phyloP scores from a whole-genome alignment of 2,329 filamentous ascomycete genomes.

The Pseudogymnoascus destructans region DNA sequence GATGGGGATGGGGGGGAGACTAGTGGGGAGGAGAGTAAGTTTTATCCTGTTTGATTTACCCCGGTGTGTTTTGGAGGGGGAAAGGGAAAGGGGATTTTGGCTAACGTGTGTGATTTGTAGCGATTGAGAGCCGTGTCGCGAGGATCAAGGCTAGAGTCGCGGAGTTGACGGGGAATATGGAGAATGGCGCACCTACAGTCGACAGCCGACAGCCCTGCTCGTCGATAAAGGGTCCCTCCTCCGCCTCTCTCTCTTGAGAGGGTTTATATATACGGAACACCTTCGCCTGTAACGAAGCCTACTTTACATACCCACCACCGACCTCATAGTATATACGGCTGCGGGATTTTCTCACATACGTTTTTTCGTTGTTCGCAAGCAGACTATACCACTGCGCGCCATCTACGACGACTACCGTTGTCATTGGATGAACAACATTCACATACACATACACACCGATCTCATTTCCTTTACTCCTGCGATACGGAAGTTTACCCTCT shows the following conservation, averaged over 20 bases:
- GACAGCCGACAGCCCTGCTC: background rate
- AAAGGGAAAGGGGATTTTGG: background rate
- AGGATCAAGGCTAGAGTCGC: conserved; percentile 96
- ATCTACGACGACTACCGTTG: background rate
- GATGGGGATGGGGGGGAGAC: conserved; percentile 73
- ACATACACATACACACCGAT: background rate
- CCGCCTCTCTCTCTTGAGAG: background rate
- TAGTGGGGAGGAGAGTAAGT: conserved; percentile 90
- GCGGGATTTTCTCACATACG: background rate
- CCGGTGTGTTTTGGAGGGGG: background rate
- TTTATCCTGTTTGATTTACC: conserved; percentile 11
- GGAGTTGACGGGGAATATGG: conserved; percentile 79
- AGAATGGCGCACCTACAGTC: conserved; percentile 25
- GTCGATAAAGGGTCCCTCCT: background rate
- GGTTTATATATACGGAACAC: background rate
- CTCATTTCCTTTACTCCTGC: background rate
- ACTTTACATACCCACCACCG: background rate
- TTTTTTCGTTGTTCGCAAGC: background rate
- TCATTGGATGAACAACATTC: background rate
- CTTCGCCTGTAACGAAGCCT: background rate
- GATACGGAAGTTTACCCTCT: background rate
- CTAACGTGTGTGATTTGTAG: conserved; percentile 35
- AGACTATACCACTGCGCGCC: background rate
- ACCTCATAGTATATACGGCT: background rate
- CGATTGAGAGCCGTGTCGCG: conserved; percentile 90